phyloP scores from a whole-genome alignment of 495 filamentous ascomycete species.

The Penicillium dipodomyicola region DNA sequence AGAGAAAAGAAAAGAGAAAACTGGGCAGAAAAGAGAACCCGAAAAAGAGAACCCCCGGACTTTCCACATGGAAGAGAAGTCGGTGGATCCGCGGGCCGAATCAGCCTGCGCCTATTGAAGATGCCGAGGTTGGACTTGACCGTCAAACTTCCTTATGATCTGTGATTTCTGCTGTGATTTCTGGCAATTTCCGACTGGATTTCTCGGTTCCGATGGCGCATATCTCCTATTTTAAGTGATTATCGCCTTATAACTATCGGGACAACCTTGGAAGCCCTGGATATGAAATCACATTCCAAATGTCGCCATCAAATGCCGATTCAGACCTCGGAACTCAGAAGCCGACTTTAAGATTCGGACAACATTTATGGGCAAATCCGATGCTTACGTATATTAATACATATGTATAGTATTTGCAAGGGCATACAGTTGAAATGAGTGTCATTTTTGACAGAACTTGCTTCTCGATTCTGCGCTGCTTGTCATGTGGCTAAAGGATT shows the following conservation, averaged over 20 bases:
- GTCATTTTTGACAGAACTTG: background rate
- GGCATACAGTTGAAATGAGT: background rate
- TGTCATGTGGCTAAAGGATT: too few relatives aligned
- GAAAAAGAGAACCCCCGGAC: slow-evolving; percentile 21
- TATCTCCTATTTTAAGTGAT: background rate
- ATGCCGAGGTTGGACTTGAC: slow-evolving; percentile 37
- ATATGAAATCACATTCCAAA: slow-evolving; percentile 10
- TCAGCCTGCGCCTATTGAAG: slow-evolving; percentile 25
- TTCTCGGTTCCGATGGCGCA: background rate
- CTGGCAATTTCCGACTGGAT: background rate
- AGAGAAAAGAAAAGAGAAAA: slow-evolving; percentile 16
- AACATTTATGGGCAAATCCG: background rate
- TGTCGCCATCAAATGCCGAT: slow-evolving; percentile 23
- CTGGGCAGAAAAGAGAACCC: slow-evolving; percentile 10
- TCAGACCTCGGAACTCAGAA: slow-evolving; percentile 25
- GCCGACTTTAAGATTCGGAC: slow-evolving; percentile 7
- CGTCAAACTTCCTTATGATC: background rate
- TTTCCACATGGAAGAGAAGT: slow-evolving; percentile 28
- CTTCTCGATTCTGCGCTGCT: too few relatives aligned
- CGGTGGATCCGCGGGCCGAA: slow-evolving; percentile 39
- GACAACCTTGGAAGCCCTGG: background rate
- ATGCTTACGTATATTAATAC: background rate
- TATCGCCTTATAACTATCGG: background rate
- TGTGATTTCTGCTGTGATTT: background rate
- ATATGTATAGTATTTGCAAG: background rate